A percentile compares a stretch with the other conserved stretches of the same genome.
These are phyloP conservation scores for Digitaria exilis DNA, from an alignment of 202 grass and related monocot genomes.

Conservation along the genomic window DNA sequence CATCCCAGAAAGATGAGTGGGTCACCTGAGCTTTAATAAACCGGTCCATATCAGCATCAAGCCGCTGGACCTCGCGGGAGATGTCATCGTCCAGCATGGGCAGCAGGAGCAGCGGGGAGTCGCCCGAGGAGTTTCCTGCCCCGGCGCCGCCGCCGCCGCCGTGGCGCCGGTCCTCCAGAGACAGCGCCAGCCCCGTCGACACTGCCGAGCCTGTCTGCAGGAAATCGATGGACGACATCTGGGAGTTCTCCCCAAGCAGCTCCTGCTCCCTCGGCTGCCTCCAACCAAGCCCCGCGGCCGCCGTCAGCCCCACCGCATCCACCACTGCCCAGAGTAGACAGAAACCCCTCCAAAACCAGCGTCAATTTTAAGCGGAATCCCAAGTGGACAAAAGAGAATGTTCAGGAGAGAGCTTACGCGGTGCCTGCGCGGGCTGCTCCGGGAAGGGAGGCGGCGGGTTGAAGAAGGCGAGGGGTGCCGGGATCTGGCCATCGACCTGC, in stretches of 20 bases:
- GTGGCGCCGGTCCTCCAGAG: conserved; percentile 82
- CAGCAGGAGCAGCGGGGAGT: conserved; percentile 75
- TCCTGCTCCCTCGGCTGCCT: conserved; percentile 95
- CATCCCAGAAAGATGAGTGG: conserved; percentile 10
- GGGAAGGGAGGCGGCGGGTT: conserved; percentile 60
- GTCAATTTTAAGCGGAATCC: conserved; percentile 34
- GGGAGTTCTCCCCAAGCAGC: conserved; percentile 91
- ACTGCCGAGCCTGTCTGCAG: conserved; percentile 91
- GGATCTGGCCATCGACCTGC: conserved; percentile 84
- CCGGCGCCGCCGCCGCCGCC: conserved; percentile 46
- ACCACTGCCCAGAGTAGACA: conserved; percentile 51
- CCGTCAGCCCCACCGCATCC: conserved; percentile 69
- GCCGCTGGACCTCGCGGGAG: conserved; percentile 80
- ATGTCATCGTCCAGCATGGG: conserved; percentile 83
- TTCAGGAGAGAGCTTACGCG: conserved; percentile 56
- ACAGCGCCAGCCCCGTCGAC: conserved; percentile 85
- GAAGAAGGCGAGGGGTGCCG: conserved; percentile 72
- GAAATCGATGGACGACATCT: conserved; percentile 98
- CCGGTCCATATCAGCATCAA: conserved; percentile 95
- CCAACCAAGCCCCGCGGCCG: conserved; percentile 55
- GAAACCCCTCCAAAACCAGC: conserved; percentile 35
- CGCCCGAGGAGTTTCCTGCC: conserved; percentile 71
- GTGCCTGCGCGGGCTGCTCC: conserved; percentile 75
- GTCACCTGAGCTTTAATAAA: conserved; percentile 95
- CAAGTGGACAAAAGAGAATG: not conserved